Conservation (phyloP, 2,329 filamentous ascomycete species). For the Phoma herbarum region DNA sequence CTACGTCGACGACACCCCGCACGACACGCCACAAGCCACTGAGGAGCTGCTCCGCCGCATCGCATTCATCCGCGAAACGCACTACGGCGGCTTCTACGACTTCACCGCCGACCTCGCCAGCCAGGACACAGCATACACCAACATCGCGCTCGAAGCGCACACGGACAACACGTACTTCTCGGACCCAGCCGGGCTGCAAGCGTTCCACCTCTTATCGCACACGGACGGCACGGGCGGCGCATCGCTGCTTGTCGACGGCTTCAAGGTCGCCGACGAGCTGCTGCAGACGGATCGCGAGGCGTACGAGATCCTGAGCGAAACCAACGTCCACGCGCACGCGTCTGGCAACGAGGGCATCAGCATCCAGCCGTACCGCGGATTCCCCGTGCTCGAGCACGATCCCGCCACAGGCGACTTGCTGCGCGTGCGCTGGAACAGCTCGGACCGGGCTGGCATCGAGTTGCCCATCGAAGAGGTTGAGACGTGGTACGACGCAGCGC, state of each 20-base stretch:
- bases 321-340: constrained; percentile 77
- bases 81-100: constrained; percentile 88
- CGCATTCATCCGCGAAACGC: constrained; percentile 85
- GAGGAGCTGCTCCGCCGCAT: constrained; percentile 80
- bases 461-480: constrained; percentile 61
- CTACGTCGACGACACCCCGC: constrained; percentile 75
- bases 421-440: constrained; percentile 91
- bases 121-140: constrained; percentile 93
- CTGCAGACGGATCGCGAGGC: constrained; percentile 61
- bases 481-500: constrained; percentile 82
- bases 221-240: constrained; percentile 74
- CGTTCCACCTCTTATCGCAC: constrained; percentile 90
- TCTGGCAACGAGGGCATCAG: constrained; percentile 86
- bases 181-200: constrained; percentile 88
- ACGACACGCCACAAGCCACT: constrained; percentile 70
- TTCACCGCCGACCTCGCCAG: constrained; percentile 88
- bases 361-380: constrained; percentile 74
- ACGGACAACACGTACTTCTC: constrained; percentile 97
- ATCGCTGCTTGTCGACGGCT: constrained; percentile 87
- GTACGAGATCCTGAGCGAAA: constrained; percentile 65
- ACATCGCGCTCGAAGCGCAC: constrained; percentile 80
- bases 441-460: constrained; percentile 78
- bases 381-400: constrained; percentile 75
- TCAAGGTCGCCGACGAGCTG: constrained; percentile 73
- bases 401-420: constrained; percentile 56